Percentiles rank a stretch among this genome's conserved stretches.
Evolutionary conservation across 2,329 filamentous ascomycete genomes (phyloP).

Genomic region (Diplocarpon rosae): DNA sequence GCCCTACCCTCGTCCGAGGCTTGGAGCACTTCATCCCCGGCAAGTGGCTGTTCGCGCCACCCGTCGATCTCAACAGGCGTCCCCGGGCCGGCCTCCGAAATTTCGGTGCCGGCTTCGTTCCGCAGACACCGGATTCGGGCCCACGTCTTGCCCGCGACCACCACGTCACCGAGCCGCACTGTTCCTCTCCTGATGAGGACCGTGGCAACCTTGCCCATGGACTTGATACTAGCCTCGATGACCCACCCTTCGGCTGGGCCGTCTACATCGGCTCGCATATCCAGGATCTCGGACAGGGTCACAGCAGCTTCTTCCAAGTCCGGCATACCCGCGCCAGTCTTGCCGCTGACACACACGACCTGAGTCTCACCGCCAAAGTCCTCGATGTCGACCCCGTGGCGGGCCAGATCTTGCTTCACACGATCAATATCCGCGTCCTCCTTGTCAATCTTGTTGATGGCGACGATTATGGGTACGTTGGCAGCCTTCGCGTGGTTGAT

Average conservation of each 20-base stretch:
- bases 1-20: constrained; percentile 69
- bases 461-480: constrained; percentile 90
- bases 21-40: constrained; percentile 81
- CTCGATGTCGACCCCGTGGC: constrained; percentile 81
- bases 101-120: constrained; percentile 68
- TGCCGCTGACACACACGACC: constrained; percentile 82
- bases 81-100: constrained; percentile 70
- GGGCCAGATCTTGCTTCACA: constrained; percentile 79
- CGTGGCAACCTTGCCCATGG: constrained; percentile 74
- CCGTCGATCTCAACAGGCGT: constrained; percentile 87
- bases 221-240: constrained; percentile 81
- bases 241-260: constrained; percentile 87
- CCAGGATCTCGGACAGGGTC: constrained; percentile 77
- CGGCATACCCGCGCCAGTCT: constrained; percentile 84
- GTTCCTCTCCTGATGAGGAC: constrained; percentile 84
- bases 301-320: constrained; percentile 86
- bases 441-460: constrained; percentile 96
- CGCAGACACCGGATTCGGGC: constrained; percentile 72
- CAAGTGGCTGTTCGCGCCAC: constrained; percentile 80
- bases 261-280: constrained; percentile 69
- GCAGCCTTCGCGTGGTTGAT: constrained; percentile 84
- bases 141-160: constrained; percentile 85
- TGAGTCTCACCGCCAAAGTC: constrained; percentile 93
- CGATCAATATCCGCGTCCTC: constrained; percentile 67
- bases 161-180: constrained; percentile 64